Evolutionary conservation across 352 stramenopile species (phyloP).

Genomic region (Phytophthora cryptogea): DNA sequence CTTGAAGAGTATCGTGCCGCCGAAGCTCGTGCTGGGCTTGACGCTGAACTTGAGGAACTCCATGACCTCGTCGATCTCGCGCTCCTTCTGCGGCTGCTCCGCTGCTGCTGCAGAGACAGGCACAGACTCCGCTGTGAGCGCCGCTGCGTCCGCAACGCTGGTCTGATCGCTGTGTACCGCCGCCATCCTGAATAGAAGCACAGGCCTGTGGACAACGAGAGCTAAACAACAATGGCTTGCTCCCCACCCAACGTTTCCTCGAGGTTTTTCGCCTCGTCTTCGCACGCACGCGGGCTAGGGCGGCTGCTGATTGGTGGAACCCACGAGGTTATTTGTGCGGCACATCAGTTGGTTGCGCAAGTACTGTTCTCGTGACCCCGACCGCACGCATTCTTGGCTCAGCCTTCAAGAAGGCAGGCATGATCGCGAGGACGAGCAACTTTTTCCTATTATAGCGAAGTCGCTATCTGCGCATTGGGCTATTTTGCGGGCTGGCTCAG

Average conservation of each 20-base stretch:
- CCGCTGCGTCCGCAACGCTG: constrained; percentile 9
- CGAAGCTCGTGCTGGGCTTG: constrained; percentile 71
- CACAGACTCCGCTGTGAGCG: not conserved
- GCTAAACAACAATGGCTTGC: constrained; percentile 29
- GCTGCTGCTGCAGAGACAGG: not conserved
- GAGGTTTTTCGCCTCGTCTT: constrained; percentile 28
- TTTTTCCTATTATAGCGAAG: not conserved
- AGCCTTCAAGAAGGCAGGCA: not conserved
- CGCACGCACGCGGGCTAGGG: constrained; percentile 3
- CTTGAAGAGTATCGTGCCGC: constrained; percentile 86
- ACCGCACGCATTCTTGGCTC: not conserved
- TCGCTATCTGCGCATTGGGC: not conserved
- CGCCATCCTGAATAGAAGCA: constrained; percentile 1
- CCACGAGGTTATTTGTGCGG: constrained; percentile 7
- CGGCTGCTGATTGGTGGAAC: constrained; percentile 6
- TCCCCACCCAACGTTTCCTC: constrained; percentile 27
- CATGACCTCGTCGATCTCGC: constrained; percentile 89
- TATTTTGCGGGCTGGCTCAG: constrained; percentile 5
- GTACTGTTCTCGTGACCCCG: not conserved
- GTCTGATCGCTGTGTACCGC: constrained; percentile 21
- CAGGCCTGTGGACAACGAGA: constrained; percentile 4
- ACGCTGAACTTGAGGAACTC: constrained; percentile 86
- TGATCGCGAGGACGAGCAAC: not conserved
- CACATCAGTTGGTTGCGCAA: constrained; percentile 15
- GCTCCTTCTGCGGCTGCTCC: constrained; percentile 39